phyloP scores from a whole-genome alignment of 2,329 filamentous ascomycete genomes.

The Pyrenophora graminea region DNA sequence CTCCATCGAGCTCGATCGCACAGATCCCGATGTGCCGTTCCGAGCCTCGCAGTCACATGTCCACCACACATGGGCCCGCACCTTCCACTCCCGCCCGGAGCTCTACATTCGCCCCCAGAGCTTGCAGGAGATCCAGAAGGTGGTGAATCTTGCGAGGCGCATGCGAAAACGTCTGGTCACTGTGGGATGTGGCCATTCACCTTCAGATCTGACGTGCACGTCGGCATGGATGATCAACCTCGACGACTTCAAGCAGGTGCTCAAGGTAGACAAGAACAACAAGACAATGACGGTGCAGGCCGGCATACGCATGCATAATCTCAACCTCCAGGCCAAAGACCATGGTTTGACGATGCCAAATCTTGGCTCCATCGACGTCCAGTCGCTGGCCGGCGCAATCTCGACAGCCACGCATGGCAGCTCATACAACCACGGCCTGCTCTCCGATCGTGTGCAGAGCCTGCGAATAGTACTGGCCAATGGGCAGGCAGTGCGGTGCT shows the following conservation, averaged over 20 bases:
- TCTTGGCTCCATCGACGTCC: constrained; percentile 90
- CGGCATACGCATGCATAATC: constrained; percentile 79
- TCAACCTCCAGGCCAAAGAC: constrained; percentile 74
- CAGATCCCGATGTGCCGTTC: constrained; percentile 72
- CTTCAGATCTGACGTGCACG: constrained; percentile 88
- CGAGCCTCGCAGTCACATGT: constrained; percentile 71
- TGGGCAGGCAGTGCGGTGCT: constrained; percentile 73
- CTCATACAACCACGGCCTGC: constrained; percentile 78
- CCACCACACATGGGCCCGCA: constrained; percentile 93
- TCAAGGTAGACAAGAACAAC: constrained; percentile 69
- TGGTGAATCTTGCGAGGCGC: constrained; percentile 76
- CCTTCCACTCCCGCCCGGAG: constrained; percentile 86
- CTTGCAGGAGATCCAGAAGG: constrained; percentile 79
- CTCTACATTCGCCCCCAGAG: constrained; percentile 86
- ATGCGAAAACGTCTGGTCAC: constrained; percentile 82
- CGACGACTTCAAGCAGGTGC: constrained; percentile 75
- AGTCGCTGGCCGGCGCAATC: constrained; percentile 90
- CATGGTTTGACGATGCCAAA: constrained; percentile 85
- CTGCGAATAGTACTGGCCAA: constrained; percentile 82
- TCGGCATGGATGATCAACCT: constrained; percentile 94
- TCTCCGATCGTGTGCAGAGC: constrained; percentile 76
- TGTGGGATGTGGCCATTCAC: constrained; percentile 90
- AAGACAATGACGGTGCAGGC: constrained; percentile 77
- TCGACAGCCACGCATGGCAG: constrained; percentile 93
- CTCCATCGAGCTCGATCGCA: constrained; percentile 60